These are phyloP conservation scores for Aurinia saxatilis DNA, from an alignment of 345 rosid genomes.

Conservation along the genomic window DNA sequence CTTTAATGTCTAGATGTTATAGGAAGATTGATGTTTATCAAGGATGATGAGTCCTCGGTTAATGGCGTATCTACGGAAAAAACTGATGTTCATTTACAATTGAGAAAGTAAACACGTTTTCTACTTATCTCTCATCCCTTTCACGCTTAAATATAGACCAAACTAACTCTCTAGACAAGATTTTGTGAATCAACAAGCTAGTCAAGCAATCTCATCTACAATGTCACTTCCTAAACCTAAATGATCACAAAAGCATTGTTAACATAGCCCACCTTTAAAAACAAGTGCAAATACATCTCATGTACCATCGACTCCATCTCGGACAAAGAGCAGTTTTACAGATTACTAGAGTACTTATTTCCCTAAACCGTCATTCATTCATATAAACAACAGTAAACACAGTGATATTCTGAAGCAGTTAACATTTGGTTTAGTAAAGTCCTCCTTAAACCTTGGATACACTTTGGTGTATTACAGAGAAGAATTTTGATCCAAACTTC, in stretches of 20 bases:
- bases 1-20: too few species aligned
- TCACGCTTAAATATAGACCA: too few species aligned
- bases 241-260: conserved; percentile 27
- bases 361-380: conserved; percentile 4
- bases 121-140: too few species aligned
- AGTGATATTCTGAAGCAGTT: neutral
- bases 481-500: too few species aligned
- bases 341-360: conserved; percentile 8
- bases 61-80: too few species aligned
- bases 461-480: too few species aligned
- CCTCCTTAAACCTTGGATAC: neutral
- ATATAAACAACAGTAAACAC: conserved; percentile 1
- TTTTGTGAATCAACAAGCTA: conserved; percentile 9
- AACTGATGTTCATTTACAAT: too few species aligned
- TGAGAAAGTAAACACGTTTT: too few species aligned
- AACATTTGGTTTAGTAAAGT: neutral
- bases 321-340: conserved; percentile 64
- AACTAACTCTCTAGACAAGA: neutral
- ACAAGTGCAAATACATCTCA: conserved; percentile 69
- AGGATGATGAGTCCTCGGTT: too few species aligned
- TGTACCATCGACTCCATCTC: conserved; percentile 97
- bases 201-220: conserved; percentile 8
- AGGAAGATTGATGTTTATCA: too few species aligned
- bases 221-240: conserved; percentile 13
- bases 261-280: conserved; percentile 64